A percentile compares a stretch with the other conserved stretches of the same genome.
Conservation (phyloP, 2,329 filamentous ascomycete species). For the Fusarium devonianum region DNA sequence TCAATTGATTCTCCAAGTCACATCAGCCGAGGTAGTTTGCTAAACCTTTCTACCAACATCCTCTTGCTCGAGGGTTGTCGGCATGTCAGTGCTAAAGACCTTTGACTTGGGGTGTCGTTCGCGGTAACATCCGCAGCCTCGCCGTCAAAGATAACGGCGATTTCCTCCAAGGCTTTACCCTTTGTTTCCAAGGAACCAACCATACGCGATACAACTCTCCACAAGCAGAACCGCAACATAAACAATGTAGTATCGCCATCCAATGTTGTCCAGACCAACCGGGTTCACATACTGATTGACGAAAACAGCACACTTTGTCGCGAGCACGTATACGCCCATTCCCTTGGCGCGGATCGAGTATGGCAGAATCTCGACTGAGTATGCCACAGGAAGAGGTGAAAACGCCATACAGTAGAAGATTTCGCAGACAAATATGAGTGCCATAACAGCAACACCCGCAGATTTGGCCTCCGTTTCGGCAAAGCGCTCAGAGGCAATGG, state of each 20-base stretch:
- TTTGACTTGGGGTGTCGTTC: too few relatives aligned
- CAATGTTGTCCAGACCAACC: constrained; percentile 57
- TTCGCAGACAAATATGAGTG: constrained; percentile 48
- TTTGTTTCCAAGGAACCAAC: constrained; percentile 60
- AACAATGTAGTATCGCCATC: constrained; percentile 65
- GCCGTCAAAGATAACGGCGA: constrained; percentile 59
- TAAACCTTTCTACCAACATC: too few relatives aligned
- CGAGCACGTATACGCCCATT: constrained; percentile 46
- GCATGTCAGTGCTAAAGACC: too few relatives aligned
- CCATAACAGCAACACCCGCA: constrained; percentile 45
- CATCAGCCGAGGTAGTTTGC: too few relatives aligned
- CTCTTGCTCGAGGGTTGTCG: too few relatives aligned
- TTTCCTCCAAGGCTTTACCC: constrained; percentile 59
- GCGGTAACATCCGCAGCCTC: constrained; percentile 6
- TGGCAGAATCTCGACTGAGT: constrained; percentile 62
- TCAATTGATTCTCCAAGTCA: too few relatives aligned
- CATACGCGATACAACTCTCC: constrained; percentile 55
- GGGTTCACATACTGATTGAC: constrained; percentile 56
- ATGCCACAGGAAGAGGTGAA: constrained; percentile 58
- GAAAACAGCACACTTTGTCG: constrained; percentile 42
- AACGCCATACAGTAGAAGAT: constrained; percentile 62
- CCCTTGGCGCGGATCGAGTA: constrained; percentile 61
- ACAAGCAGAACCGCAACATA: constrained; percentile 57
- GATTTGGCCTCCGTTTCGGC: constrained; percentile 40
- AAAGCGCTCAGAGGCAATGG: constrained; percentile 45